Evolutionary conservation across 148 eudicot species (phyloP).

Genomic region (Hydrangea macrophylla): DNA sequence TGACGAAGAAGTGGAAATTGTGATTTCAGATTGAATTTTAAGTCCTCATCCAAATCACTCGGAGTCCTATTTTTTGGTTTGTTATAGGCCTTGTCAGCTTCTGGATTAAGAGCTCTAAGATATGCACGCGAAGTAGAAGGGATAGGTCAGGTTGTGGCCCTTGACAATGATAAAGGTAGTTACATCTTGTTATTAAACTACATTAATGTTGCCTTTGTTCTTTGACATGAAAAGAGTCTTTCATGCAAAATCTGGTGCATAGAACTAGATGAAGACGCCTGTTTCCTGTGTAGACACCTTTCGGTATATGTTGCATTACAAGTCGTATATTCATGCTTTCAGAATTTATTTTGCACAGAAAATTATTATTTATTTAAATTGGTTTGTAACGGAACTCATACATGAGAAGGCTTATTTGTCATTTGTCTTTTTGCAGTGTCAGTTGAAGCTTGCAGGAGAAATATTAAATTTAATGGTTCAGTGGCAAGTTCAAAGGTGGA

Average conservation of each 20-base stretch:
- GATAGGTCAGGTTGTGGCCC: constrained; percentile 82
- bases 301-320: not conserved
- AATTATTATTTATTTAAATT: not conserved
- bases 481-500: constrained; percentile 91
- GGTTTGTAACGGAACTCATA: not conserved
- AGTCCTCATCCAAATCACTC: not conserved
- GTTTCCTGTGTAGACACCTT: constrained; percentile 3
- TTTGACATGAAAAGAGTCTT: too few relatives aligned
- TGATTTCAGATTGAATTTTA: not conserved
- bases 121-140: constrained; percentile 98
- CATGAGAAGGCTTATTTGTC: not conserved
- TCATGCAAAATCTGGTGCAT: not conserved
- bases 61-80: constrained; percentile 11
- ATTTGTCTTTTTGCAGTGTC: constrained; percentile 54
- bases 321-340: not conserved
- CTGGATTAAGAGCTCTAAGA: constrained; percentile 96
- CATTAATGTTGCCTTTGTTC: too few relatives aligned
- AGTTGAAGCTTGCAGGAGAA: constrained; percentile 93
- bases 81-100: constrained; percentile 85
- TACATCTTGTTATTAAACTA: not conserved
- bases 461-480: constrained; percentile 92
- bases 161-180: constrained; percentile 89
- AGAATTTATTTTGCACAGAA: not conserved
- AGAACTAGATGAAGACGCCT: not conserved
- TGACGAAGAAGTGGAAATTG: not conserved